Percentiles rank a stretch among this genome's conserved stretches.
Evolutionary conservation across 2,329 filamentous ascomycete genomes (phyloP).

Genomic region (Ophiostoma quercus): DNA sequence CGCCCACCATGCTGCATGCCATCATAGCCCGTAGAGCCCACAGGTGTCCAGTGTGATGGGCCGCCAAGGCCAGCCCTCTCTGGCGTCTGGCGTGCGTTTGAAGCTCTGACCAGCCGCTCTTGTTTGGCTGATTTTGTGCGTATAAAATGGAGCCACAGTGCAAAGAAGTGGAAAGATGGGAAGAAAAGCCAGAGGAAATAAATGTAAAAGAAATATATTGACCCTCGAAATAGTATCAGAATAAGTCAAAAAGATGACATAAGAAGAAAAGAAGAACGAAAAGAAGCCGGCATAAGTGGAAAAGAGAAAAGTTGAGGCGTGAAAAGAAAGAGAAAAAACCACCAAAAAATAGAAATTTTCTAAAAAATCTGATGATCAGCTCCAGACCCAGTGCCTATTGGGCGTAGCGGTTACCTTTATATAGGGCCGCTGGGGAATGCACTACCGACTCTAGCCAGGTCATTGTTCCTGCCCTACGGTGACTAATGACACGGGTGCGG

Average conservation of each 20-base stretch:
- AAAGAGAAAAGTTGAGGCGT: background rate
- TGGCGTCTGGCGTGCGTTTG: background rate
- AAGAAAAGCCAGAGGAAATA: background rate
- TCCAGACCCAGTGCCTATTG: background rate
- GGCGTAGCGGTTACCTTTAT: background rate
- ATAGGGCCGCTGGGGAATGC: background rate
- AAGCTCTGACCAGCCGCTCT: background rate
- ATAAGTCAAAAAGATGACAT: too few species aligned
- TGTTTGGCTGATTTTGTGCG: conserved; percentile 1
- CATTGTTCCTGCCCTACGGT: background rate
- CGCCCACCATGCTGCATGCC: background rate
- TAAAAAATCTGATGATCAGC: too few species aligned
- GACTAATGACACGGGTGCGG: background rate
- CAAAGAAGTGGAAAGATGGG: background rate
- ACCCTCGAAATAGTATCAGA: too few species aligned
- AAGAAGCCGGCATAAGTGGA: background rate
- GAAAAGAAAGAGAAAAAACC: background rate
- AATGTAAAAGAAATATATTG: background rate
- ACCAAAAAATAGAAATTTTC: background rate
- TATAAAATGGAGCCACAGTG: background rate
- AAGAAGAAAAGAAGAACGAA: background rate
- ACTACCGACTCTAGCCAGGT: too few species aligned
- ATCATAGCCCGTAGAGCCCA: background rate
- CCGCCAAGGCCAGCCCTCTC: conserved; percentile 13
- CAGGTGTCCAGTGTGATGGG: conserved; percentile 2